A percentile compares a stretch with the other conserved stretches of the same genome.
Evolutionary conservation across 257 asterid genomes (phyloP).

Genomic region (Ophiorrhiza pumila): DNA sequence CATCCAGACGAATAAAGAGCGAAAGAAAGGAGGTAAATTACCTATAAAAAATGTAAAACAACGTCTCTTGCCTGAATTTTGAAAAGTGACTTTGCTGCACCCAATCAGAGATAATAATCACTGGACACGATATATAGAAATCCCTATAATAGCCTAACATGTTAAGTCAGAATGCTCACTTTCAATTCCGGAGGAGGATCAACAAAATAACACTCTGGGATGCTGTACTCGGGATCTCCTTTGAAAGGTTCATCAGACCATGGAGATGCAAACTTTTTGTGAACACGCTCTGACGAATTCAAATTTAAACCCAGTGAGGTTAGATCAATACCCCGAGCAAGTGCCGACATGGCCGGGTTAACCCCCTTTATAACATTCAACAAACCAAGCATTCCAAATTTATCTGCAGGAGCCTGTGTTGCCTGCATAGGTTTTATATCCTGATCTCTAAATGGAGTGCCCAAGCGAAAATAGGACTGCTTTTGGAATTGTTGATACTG

Average conservation of each 20-base stretch:
- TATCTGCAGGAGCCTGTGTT: slow-evolving; percentile 54
- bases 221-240: slow-evolving; percentile 72
- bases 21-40: slow-evolving; percentile 12
- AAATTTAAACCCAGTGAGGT: slow-evolving; percentile 77
- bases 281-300: slow-evolving; percentile 71
- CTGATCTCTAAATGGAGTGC: slow-evolving; percentile 63
- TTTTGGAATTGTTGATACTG: slow-evolving; percentile 73
- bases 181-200: slow-evolving; percentile 57
- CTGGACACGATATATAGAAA: background rate
- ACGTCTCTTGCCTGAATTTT: slow-evolving; percentile 57
- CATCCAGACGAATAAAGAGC: background rate
- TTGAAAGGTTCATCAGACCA: slow-evolving; percentile 85
- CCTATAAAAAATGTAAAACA: slow-evolving; percentile 87
- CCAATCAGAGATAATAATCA: slow-evolving; percentile 7
- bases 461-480: slow-evolving; percentile 65
- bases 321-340: slow-evolving; percentile 77
- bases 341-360: slow-evolving; percentile 63
- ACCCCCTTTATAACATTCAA: slow-evolving; percentile 56
- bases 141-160: background rate
- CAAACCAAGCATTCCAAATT: slow-evolving; percentile 73
- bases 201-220: slow-evolving; percentile 72
- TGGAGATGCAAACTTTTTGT: slow-evolving; percentile 85
- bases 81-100: slow-evolving; percentile 65
- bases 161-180: slow-evolving; percentile 38
- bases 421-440: slow-evolving; percentile 52